phyloP scores from a whole-genome alignment of 2,329 filamentous ascomycete genomes.

The Aureobasidium sp. region DNA sequence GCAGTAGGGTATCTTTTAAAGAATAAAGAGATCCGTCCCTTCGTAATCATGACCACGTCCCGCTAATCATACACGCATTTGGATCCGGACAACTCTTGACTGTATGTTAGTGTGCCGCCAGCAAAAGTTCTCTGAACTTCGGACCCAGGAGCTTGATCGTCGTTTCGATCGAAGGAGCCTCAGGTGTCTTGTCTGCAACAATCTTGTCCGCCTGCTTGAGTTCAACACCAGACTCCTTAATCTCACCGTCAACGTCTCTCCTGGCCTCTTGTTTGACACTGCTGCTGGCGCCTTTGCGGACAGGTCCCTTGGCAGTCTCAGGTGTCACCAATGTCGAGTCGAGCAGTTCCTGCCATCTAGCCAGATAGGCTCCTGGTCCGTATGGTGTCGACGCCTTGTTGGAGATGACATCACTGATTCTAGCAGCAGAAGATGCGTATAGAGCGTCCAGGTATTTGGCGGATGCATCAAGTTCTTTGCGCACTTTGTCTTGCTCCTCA shows the following conservation, averaged over 20 bases:
- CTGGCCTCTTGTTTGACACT: conserved; percentile 32
- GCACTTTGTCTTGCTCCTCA: conserved; percentile 41
- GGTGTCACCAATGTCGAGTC: conserved; percentile 66
- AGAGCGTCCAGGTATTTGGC: conserved; percentile 53
- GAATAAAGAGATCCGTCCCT: too few species aligned
- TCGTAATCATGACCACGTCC: not conserved
- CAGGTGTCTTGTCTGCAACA: conserved; percentile 27
- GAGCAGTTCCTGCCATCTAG: conserved; percentile 64
- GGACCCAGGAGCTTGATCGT: conserved; percentile 29
- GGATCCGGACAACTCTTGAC: too few species aligned
- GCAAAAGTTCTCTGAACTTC: conserved; percentile 29
- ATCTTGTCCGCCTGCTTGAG: conserved; percentile 27
- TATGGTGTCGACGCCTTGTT: conserved; percentile 35
- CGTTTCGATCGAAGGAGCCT: conserved; percentile 26
- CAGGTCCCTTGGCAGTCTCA: conserved; percentile 42
- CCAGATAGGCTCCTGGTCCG: conserved; percentile 66
- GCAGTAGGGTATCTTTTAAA: too few species aligned
- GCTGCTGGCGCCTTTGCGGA: conserved; percentile 38
- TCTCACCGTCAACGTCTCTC: conserved; percentile 30
- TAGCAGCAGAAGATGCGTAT: conserved; percentile 45
- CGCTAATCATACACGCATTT: not conserved
- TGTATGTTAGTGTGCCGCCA: not conserved
- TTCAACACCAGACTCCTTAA: conserved; percentile 22
- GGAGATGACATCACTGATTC: conserved; percentile 52
- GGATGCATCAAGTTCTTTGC: conserved; percentile 53